These are phyloP conservation scores for Syncephalastrum monosporum DNA, from an alignment of 371 early-diverging fungal species.

Conservation along the genomic window DNA sequence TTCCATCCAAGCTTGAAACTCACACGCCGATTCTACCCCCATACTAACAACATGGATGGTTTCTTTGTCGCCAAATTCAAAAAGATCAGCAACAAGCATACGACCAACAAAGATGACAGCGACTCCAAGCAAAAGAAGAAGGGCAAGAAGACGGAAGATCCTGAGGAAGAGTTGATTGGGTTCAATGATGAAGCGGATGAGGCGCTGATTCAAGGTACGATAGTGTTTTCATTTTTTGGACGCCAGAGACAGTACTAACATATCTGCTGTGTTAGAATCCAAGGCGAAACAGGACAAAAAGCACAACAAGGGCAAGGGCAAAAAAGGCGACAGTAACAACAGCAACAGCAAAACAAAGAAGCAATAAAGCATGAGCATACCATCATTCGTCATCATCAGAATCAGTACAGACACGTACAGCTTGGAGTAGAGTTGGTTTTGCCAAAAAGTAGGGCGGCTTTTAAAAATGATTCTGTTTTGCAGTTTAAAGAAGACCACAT, in stretches of 20 bases:
- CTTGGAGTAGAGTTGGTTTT: neutral
- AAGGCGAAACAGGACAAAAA: conserved; percentile 27
- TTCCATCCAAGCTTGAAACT: conserved; percentile 88
- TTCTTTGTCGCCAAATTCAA: conserved; percentile 99
- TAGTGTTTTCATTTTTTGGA: neutral
- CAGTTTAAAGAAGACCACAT: too few species aligned
- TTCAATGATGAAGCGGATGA: conserved; percentile 77
- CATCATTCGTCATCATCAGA: conserved; percentile 1
- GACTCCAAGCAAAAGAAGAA: conserved; percentile 16
- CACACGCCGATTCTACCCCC: conserved; percentile 97
- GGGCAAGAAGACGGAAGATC: conserved; percentile 8
- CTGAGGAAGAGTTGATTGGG: conserved; percentile 29
- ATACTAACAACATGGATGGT: conserved; percentile 99
- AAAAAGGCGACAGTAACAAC: neutral
- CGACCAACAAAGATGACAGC: conserved; percentile 39
- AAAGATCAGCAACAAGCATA: conserved; percentile 77
- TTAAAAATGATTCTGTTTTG: too few species aligned
- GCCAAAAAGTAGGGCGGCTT: neutral
- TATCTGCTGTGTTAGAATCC: conserved; percentile 19
- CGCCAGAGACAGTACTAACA: neutral
- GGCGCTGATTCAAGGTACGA: conserved; percentile 57
- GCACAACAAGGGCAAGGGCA: conserved; percentile 6
- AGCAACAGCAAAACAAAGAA: conserved; percentile 3
- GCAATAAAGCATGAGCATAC: neutral
- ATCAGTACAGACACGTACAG: neutral